Conservation (phyloP, 192 early-diverging fungal genomes). For the Paraglomus occultum region DNA sequence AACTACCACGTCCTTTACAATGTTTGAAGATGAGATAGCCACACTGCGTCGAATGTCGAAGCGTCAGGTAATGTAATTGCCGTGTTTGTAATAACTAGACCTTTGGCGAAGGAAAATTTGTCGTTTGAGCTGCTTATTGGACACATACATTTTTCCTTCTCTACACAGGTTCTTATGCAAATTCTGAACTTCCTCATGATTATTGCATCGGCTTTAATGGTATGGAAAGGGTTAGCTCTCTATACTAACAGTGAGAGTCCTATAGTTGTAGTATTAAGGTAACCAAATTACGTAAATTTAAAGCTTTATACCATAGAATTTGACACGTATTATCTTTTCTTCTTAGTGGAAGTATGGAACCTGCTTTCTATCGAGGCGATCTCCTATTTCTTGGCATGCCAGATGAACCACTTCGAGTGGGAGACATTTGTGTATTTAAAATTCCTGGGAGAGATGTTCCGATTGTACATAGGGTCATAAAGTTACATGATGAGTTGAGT, state of each 20-base stretch:
- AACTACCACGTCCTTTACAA: no score
- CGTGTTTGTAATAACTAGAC: no score
- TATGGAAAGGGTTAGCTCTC: conserved; percentile 91
- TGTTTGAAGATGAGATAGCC: conserved; percentile 28
- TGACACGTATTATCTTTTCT: conserved; percentile 9
- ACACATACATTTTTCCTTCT: background rate
- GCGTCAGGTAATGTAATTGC: conserved; percentile 6
- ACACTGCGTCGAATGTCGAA: conserved; percentile 25
- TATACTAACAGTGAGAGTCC: conserved; percentile 91
- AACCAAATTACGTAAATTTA: no score
- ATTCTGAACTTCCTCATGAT: conserved; percentile 88
- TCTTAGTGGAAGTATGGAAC: conserved; percentile 91
- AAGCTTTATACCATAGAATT: background rate
- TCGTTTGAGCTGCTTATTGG: background rate
- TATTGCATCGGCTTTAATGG: conserved; percentile 90
- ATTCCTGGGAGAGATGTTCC: conserved; percentile 84
- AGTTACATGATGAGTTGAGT: conserved; percentile 81
- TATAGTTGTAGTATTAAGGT: conserved; percentile 95
- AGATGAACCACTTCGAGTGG: conserved; percentile 71
- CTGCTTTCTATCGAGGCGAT: conserved; percentile 93
- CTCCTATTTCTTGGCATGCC: conserved; percentile 83
- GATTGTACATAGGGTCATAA: conserved; percentile 95
- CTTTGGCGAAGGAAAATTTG: no score
- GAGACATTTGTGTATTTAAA: conserved; percentile 96
- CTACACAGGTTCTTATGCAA: conserved; percentile 47